Base-by-base conservation (phyloP, 2,329 filamentous ascomycete genomes). In the Corinectria fuckeliana region DNA sequence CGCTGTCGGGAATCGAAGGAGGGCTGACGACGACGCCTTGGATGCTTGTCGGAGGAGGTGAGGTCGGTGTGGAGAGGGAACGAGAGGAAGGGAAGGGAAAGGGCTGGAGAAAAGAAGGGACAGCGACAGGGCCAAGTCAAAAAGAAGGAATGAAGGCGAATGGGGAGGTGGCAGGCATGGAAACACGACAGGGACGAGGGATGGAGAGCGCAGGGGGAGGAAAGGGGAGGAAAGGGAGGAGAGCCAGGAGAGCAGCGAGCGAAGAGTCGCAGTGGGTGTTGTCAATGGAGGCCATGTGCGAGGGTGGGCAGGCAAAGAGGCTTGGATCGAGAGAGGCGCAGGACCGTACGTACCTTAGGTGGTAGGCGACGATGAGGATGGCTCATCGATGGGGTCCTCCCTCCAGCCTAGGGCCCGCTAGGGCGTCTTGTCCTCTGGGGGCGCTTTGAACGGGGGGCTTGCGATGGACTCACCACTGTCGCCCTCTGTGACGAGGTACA, bases 141-240 rank as follows among this genome's bases (percentile, higher is more conserved):
- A 69, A 64, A 64, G 66, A 71, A 69, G 60, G 69, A 70, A 74
- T 70, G 68, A 71, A 68, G 60, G 64, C 66, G 64, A 70, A 70
- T 71, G 68, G 64, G 68, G 68, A 69, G 67, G 69, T 67, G 63
- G 65, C 61, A 67, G 67, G 52, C 50, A 70, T 68, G 70, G 72
- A 73, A 72, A 72, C 72, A 74, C 70, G 69, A 73, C 70, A 74
- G 67, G 68, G 67, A 69, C 68, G 67, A 67, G 57, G 54, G 57
- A 28, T 41, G 36, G 13, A 34, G 44, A 26, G 50, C 42, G 39
- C 38, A 50, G 54, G 57, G 34, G 7, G 16, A 55, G 44, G 68
- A 67, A 64, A 53, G 63, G 65, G 62, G 62, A 57, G 59, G 57
- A 51, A 64, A 55, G 55, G 63, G 62, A 36, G 63, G 58, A 51